Percentiles rank a stretch among this genome's conserved stretches.
These are phyloP conservation scores for Ascochyta clinopodiicola DNA, from an alignment of 2,329 filamentous ascomycete genomes.

Conservation along the genomic window DNA sequence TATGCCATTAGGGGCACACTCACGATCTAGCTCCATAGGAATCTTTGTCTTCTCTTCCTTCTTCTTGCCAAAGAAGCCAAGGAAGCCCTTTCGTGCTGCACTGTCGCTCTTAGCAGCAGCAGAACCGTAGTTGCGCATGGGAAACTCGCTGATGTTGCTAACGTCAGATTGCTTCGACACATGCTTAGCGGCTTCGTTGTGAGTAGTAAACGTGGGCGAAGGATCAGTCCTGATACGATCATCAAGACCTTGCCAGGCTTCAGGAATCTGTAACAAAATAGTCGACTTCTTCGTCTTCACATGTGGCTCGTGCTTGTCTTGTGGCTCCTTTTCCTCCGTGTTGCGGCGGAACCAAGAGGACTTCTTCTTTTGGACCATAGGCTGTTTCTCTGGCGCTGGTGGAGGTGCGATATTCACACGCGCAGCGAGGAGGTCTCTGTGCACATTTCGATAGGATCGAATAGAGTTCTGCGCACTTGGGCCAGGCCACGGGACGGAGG, in stretches of 20 bases:
- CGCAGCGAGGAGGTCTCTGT: slow-evolving; percentile 29
- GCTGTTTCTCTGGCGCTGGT: slow-evolving; percentile 32
- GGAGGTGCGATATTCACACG: slow-evolving; percentile 18
- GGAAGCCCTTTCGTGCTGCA: slow-evolving; percentile 51
- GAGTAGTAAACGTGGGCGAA: slow-evolving; percentile 4
- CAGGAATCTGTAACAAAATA: slow-evolving; percentile 40
- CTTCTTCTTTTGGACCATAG: slow-evolving; percentile 52
- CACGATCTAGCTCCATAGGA: slow-evolving; percentile 48
- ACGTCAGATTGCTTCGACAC: slow-evolving; percentile 30
- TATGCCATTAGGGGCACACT: slow-evolving; percentile 21
- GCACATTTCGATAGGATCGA: slow-evolving; percentile 28
- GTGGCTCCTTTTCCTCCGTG: slow-evolving; percentile 42
- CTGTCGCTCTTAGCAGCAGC: slow-evolving; percentile 49
- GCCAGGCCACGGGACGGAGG: slow-evolving; percentile 25
- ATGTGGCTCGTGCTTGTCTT: slow-evolving; percentile 32
- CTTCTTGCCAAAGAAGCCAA: slow-evolving; percentile 62
- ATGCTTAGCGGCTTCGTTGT: slow-evolving; percentile 20
- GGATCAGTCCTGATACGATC: slow-evolving; percentile 40
- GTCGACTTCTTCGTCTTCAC: slow-evolving; percentile 36
- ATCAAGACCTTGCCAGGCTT: slow-evolving; percentile 46
- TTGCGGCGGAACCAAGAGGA: slow-evolving; percentile 55
- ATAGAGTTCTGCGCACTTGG: slow-evolving; percentile 20
- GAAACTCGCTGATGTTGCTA: slow-evolving; percentile 52
- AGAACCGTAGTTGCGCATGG: slow-evolving; percentile 47
- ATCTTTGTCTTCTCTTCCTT: slow-evolving; percentile 48